Evolutionary conservation across 2,329 filamentous ascomycete species (phyloP).

Genomic region (Aspergillus latus): DNA sequence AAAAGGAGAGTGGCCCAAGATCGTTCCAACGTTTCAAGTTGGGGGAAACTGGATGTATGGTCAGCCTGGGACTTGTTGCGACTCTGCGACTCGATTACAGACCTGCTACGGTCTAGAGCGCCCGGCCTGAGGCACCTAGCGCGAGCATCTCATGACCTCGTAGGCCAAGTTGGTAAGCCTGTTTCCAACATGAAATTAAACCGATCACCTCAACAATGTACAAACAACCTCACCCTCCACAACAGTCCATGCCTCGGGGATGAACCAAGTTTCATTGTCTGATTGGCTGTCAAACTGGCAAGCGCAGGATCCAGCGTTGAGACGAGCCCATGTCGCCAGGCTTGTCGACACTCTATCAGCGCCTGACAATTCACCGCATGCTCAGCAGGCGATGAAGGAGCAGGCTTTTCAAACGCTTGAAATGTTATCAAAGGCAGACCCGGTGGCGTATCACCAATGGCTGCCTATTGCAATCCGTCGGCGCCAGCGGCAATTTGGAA

Average conservation of each 20-base stretch:
- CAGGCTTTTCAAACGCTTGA: background rate
- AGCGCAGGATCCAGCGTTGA: background rate
- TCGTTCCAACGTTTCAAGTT: background rate
- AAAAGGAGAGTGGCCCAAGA: background rate
- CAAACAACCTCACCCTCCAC: background rate
- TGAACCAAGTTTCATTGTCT: background rate
- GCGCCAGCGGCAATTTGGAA: constrained; percentile 3
- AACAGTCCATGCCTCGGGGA: background rate
- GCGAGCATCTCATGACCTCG: background rate
- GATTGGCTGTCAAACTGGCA: background rate
- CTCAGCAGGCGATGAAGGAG: background rate
- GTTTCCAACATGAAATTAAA: background rate
- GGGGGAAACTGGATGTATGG: background rate
- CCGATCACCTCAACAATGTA: background rate
- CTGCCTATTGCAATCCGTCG: background rate
- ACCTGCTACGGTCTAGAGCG: background rate
- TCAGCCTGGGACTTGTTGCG: background rate
- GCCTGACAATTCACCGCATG: background rate
- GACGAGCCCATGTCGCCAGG: background rate
- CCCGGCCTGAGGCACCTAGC: background rate
- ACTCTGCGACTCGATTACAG: background rate
- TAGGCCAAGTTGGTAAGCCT: background rate
- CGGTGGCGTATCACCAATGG: background rate
- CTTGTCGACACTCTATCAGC: background rate
- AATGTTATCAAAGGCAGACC: background rate